Conservation (phyloP, 306 rosid genomes). For the Sicyos baderoa region DNA sequence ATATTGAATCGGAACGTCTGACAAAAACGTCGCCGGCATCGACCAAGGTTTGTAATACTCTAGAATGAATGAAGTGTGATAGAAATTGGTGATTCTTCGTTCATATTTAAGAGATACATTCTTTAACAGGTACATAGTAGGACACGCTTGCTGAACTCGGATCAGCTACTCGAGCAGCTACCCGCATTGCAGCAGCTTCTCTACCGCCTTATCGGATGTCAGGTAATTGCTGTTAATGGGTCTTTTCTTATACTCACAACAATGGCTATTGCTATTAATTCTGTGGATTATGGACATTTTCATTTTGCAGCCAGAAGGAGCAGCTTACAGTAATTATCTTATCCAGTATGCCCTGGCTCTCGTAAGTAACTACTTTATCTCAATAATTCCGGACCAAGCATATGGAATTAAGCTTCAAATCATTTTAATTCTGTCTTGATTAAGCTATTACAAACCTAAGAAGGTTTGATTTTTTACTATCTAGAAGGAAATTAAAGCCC, state of each 20-base stretch:
- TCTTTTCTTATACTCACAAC: neutral
- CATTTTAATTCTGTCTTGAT: neutral
- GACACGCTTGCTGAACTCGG: slow-evolving; percentile 39
- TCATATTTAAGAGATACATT: slow-evolving; percentile 21
- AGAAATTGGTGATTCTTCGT: neutral
- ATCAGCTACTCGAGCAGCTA: slow-evolving; percentile 65
- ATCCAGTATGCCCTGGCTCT: slow-evolving; percentile 86
- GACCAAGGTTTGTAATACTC: slow-evolving; percentile 35
- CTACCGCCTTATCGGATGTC: slow-evolving; percentile 62
- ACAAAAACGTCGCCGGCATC: slow-evolving; percentile 39
- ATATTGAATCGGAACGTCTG: slow-evolving; percentile 69
- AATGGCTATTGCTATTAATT: neutral
- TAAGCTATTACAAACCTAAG: neutral
- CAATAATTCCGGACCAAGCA: neutral
- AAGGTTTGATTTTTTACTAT: slow-evolving; percentile 1
- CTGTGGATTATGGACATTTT: neutral
- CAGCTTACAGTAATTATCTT: slow-evolving; percentile 59
- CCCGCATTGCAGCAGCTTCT: slow-evolving; percentile 93
- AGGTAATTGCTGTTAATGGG: slow-evolving; percentile 33
- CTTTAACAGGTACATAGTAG: slow-evolving; percentile 52
- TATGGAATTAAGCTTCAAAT: neutral
- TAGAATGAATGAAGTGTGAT: slow-evolving; percentile 5
- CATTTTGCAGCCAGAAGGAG: slow-evolving; percentile 85
- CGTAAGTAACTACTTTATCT: slow-evolving; percentile 38
- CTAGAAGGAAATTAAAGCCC: neutral